phyloP scores from a whole-genome alignment of 805 yeast genomes.

The Suhomyces pyralidae region DNA sequence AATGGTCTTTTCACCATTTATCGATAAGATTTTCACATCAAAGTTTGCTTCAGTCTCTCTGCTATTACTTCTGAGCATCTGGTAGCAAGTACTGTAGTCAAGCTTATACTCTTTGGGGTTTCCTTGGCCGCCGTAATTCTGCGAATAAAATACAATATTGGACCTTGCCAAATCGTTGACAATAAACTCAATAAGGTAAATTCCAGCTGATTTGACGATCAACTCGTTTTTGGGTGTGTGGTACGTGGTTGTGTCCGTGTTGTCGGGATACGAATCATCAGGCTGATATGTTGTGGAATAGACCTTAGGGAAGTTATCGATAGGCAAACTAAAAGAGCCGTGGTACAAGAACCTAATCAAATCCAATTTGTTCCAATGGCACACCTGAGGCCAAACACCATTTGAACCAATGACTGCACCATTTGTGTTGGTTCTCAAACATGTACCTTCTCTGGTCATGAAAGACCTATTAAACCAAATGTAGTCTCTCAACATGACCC shows the following conservation, averaged over 20 bases:
- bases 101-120: slow-evolving; percentile 52
- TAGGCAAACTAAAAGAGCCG: slow-evolving; percentile 71
- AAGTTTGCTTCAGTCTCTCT: slow-evolving; percentile 31
- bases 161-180: slow-evolving; percentile 55
- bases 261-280: slow-evolving; percentile 12
- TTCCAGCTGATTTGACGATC: slow-evolving; percentile 48
- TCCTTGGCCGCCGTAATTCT: slow-evolving; percentile 56
- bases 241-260: slow-evolving; percentile 22
- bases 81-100: slow-evolving; percentile 40
- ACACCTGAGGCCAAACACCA: slow-evolving; percentile 53
- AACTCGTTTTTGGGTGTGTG: slow-evolving; percentile 20
- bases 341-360: slow-evolving; percentile 74
- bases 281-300: slow-evolving; percentile 30
- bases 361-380: slow-evolving; percentile 87
- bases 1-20: slow-evolving; percentile 62
- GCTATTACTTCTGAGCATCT: slow-evolving; percentile 25
- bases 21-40: slow-evolving; percentile 51
- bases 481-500: slow-evolving; percentile 89
- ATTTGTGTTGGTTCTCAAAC: slow-evolving; percentile 48
- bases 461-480: slow-evolving; percentile 77
- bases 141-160: slow-evolving; percentile 60
- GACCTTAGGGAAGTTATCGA: slow-evolving; percentile 46
- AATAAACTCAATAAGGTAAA: slow-evolving; percentile 70
- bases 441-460: slow-evolving; percentile 62
- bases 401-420: slow-evolving; percentile 46